A percentile compares a stretch with the other conserved stretches of the same genome.
These are phyloP conservation scores for Lignosus rhinocerotis DNA, from an alignment of 1,284 basidiomycete genomes.

Conservation along the genomic window DNA sequence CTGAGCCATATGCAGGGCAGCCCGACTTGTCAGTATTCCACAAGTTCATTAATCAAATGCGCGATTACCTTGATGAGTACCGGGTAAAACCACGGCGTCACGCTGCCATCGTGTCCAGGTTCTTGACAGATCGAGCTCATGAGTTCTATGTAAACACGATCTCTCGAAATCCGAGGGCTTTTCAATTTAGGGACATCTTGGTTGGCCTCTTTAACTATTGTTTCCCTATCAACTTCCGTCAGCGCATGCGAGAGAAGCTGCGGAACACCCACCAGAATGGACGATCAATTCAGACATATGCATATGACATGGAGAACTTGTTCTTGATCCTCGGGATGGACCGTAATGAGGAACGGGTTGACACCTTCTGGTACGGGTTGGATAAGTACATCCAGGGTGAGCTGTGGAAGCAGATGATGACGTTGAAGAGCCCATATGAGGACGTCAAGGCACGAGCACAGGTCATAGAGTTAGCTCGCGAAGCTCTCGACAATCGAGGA, in stretches of 20 bases:
- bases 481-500: slow-evolving; percentile 5
- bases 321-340: slow-evolving; percentile 32
- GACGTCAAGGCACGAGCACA: slow-evolving; percentile 11
- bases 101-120: neutral
- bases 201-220: slow-evolving; percentile 40
- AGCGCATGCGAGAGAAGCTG: slow-evolving; percentile 5
- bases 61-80: neutral
- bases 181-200: slow-evolving; percentile 31
- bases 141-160: slow-evolving; percentile 40
- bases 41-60: neutral
- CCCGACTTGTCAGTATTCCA: neutral
- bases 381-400: slow-evolving; percentile 28
- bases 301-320: slow-evolving; percentile 33
- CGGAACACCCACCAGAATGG: neutral
- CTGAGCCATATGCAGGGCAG: neutral
- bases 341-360: slow-evolving; percentile 32
- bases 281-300: slow-evolving; percentile 18
- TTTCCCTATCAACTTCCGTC: slow-evolving; percentile 39
- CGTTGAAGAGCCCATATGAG: slow-evolving; percentile 12
- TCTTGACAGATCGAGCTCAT: slow-evolving; percentile 35
- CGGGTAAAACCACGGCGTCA: neutral
- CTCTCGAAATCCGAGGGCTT: slow-evolving; percentile 21
- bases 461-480: slow-evolving; percentile 10
- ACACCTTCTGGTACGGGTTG: slow-evolving; percentile 37
- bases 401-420: slow-evolving; percentile 33